phyloP scores from a whole-genome alignment of 148 eudicot species.

The Vaccinium darrowii region DNA sequence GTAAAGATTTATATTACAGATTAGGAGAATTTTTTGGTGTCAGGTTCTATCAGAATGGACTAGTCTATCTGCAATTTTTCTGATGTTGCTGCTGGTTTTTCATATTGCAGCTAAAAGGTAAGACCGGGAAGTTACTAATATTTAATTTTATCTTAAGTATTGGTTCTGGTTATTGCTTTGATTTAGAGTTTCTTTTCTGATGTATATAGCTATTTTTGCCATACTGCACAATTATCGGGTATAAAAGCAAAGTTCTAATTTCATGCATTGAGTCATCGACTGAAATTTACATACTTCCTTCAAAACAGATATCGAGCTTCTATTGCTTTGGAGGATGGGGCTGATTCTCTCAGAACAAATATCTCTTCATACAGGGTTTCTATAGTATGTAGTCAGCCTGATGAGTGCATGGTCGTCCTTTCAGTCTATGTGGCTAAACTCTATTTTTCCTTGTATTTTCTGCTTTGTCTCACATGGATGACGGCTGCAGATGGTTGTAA shows the following conservation, averaged over 20 bases:
- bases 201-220: not conserved
- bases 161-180: not conserved
- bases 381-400: slow-evolving; percentile 39
- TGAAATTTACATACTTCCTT: slow-evolving; percentile 3
- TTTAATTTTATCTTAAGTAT: not conserved
- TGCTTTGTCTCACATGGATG: slow-evolving; percentile 39
- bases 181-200: not conserved
- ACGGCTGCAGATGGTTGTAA: slow-evolving; percentile 73
- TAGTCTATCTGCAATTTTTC: slow-evolving; percentile 32
- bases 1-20: not conserved
- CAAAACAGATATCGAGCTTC: slow-evolving; percentile 41
- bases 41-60: slow-evolving; percentile 83
- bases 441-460: slow-evolving; percentile 15
- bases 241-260: not conserved
- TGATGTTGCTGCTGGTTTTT: slow-evolving; percentile 45
- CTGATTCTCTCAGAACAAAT: slow-evolving; percentile 43
- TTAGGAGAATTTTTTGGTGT: slow-evolving; percentile 12
- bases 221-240: not conserved
- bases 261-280: not conserved
- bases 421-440: slow-evolving; percentile 12
- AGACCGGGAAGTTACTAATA: slow-evolving; percentile 8
- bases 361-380: slow-evolving; percentile 76
- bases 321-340: slow-evolving; percentile 28
- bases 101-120: slow-evolving; percentile 49
- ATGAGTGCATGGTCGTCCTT: not conserved